A percentile compares a stretch with the other conserved stretches of the same genome.
phyloP scores from a whole-genome alignment of 2,329 filamentous ascomycete genomes.

The Cladosporium oxysporum region DNA sequence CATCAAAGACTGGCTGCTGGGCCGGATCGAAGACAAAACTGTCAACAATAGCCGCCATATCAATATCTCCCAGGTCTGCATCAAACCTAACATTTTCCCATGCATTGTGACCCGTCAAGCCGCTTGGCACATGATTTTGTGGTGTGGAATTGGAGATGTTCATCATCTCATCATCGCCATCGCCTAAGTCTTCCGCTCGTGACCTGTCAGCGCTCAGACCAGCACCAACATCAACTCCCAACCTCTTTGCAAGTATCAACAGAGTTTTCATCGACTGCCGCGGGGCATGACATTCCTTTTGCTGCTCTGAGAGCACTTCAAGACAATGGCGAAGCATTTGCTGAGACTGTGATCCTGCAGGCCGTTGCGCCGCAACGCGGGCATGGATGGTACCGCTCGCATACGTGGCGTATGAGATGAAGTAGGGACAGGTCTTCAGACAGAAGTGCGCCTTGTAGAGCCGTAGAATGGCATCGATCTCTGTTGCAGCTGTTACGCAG shows the following conservation, averaged over 20 bases:
- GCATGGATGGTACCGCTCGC: slow-evolving; percentile 55
- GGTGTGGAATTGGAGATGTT: background rate
- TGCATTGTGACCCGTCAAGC: background rate
- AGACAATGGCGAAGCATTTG: slow-evolving; percentile 8
- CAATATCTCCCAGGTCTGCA: background rate
- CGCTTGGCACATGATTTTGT: background rate
- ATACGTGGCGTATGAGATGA: slow-evolving; percentile 58
- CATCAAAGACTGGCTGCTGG: background rate
- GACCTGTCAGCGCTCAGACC: background rate
- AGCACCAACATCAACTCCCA: background rate
- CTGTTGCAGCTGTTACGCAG: background rate
- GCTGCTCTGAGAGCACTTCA: background rate
- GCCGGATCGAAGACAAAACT: background rate
- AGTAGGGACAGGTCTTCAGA: slow-evolving; percentile 42
- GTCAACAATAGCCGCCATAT: background rate
- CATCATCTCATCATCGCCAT: background rate
- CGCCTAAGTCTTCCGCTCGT: background rate
- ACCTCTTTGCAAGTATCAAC: background rate
- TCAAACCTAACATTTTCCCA: background rate
- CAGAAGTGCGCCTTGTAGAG: background rate
- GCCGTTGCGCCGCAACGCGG: slow-evolving; percentile 47
- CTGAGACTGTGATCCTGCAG: slow-evolving; percentile 2
- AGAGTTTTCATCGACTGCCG: background rate
- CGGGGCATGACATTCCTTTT: slow-evolving; percentile 3
- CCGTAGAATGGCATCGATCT: slow-evolving; percentile 52